Evolutionary conservation across 306 rosid species (phyloP), one percentile per base, ranked within the genome.

Genomic region (Trifolium repens): DNA sequence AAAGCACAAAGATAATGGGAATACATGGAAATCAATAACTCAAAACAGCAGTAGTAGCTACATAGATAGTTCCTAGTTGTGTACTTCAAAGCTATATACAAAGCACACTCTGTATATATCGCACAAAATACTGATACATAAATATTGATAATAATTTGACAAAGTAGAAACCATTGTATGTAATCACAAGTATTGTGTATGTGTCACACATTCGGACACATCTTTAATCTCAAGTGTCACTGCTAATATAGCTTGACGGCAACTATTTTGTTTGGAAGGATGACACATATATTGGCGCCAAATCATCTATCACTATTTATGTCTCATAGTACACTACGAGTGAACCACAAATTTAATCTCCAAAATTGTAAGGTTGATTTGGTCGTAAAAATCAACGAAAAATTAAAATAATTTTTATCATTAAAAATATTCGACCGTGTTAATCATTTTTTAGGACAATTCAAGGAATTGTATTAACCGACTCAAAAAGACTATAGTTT

Each of bases 11-110:
- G 59, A 67, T 61, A 61, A 69, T 61, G 75, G 77, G 78, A 77
- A 37, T 63, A 77, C 80, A 52, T 62, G 75, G 64, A 65, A 80
- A 74, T 81, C 85, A 77, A 27, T 69, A 73, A 58, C 32, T 60
- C 59, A 67, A 15, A 80, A 60, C 12, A 73, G 63, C 59, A 63
- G 79, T 26, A 76, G 15, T 17, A 66, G 61, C 39, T 43, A 43
- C 13, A 44, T 42, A 44, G 39, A 71, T 37, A 30, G 12, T 46
- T 43, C 26, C 22, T 72, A 49, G 43, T 49, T 42, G 60, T 80
- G 72, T 50, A 15, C 62, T 69, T 80, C 27, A 24, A 24, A 24
- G 24, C 6, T 54, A 54, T 49, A 49, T 54, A 54, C 15, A 49
- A 49, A 5, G 19, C 17, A 6, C 40, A 37, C 40, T 5, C 8